Percentiles rank a stretch among this genome's conserved stretches.
phyloP scores from a whole-genome alignment of 805 yeast species.

The Sugiyamaella chiloensis region DNA sequence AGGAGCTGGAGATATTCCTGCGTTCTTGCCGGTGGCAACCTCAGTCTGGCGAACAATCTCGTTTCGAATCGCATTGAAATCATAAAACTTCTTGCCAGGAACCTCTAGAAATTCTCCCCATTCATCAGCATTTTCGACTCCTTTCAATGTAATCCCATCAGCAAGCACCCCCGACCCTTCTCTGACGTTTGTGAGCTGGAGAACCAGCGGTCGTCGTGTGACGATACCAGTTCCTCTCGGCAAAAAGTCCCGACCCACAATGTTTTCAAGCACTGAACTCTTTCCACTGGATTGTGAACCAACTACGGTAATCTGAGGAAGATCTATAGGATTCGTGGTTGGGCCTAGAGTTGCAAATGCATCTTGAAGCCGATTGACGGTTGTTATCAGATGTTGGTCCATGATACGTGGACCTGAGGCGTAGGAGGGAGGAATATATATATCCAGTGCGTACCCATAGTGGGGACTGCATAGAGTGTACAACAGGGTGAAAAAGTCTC shows the following conservation, averaged over 20 bases:
- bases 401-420: no score
- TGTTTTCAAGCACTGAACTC: slow-evolving; percentile 84
- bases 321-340: slow-evolving; percentile 87
- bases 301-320: slow-evolving; percentile 93
- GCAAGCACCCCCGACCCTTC: slow-evolving; percentile 32
- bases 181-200: slow-evolving; percentile 74
- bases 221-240: slow-evolving; percentile 94
- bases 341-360: slow-evolving; percentile 97
- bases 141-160: slow-evolving; percentile 28
- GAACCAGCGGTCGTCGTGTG: slow-evolving; percentile 80
- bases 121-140: slow-evolving; percentile 47
- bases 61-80: slow-evolving; percentile 81
- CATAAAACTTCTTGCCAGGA: slow-evolving; percentile 82
- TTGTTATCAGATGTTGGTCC: slow-evolving; percentile 20
- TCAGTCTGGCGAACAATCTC: slow-evolving; percentile 94
- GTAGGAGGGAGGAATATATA: no score
- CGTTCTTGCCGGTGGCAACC: slow-evolving; percentile 64
- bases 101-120: slow-evolving; percentile 98
- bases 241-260: slow-evolving; percentile 85
- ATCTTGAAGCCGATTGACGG: slow-evolving; percentile 47
- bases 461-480: no score
- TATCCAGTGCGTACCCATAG: no score
- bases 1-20: slow-evolving; percentile 89
- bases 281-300: slow-evolving; percentile 91
- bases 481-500: no score